Percentiles rank a stretch among this genome's conserved stretches.
Evolutionary conservation across 176 grass and related monocot genomes (phyloP).

Genomic region (Aegilops bicornis): DNA sequence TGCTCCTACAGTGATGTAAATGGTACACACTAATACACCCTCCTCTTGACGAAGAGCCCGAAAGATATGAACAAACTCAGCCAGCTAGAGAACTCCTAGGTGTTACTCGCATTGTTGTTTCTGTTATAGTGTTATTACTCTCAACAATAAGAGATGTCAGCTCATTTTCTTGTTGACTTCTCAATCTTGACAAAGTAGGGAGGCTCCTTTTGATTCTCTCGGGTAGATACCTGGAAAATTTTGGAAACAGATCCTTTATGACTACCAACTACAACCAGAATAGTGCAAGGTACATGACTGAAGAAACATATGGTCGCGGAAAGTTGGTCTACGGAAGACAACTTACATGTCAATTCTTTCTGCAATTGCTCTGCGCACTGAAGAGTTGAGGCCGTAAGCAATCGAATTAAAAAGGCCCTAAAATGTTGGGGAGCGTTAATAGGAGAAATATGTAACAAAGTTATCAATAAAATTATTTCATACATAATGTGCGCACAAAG

Average conservation of each 20-base stretch:
- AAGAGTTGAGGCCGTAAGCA: conserved; percentile 93
- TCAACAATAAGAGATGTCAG: conserved; percentile 69
- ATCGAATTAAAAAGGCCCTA: conserved; percentile 97
- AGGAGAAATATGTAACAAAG: not conserved
- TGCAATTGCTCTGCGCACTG: conserved; percentile 81
- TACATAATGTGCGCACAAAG: not conserved
- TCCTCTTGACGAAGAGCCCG: not conserved
- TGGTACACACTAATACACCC: not conserved
- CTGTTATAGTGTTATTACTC: conserved; percentile 32
- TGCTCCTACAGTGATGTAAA: conserved; percentile 19
- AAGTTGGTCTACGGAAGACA: not conserved
- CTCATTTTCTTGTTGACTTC: conserved; percentile 75
- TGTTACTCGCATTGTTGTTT: not conserved
- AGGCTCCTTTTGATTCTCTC: conserved; percentile 64
- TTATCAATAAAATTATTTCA: not conserved
- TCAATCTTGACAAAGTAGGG: conserved; percentile 52
- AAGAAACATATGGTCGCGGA: not conserved
- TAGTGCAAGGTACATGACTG: not conserved
- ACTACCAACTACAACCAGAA: not conserved
- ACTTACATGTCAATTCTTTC: conserved; percentile 86
- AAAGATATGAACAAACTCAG: not conserved
- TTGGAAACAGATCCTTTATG: conserved; percentile 10
- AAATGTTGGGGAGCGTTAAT: not conserved
- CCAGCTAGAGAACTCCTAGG: conserved; percentile 16
- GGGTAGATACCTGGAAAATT: conserved; percentile 66